These are phyloP conservation scores for Oemleria cerasiformis DNA, from an alignment of 306 rosid species.

Conservation along the genomic window DNA sequence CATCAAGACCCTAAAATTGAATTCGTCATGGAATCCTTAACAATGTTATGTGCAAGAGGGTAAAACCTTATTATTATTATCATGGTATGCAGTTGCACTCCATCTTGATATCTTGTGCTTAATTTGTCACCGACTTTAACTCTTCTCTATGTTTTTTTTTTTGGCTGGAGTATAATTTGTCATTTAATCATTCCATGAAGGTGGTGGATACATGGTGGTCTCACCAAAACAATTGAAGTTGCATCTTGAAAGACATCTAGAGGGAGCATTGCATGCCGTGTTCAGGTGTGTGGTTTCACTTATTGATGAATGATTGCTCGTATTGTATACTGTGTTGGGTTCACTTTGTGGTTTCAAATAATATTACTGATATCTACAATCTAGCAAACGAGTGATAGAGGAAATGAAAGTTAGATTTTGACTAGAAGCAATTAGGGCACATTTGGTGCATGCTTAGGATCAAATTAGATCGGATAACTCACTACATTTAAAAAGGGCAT, in stretches of 20 bases:
- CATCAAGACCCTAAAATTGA: background rate
- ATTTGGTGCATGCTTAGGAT: too few relatives aligned
- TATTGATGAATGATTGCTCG: background rate
- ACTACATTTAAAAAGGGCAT: too few relatives aligned
- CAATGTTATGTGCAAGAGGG: too few relatives aligned
- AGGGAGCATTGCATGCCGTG: background rate
- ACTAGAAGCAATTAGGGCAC: too few relatives aligned
- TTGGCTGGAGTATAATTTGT: background rate
- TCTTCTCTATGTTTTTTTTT: background rate
- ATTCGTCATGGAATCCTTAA: background rate
- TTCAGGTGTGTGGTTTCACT: background rate
- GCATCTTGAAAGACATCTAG: background rate
- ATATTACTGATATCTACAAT: background rate
- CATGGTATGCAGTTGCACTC: background rate
- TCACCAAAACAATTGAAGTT: background rate
- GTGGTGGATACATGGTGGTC: conserved; percentile 1
- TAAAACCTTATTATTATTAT: background rate
- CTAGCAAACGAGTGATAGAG: background rate
- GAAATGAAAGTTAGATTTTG: background rate
- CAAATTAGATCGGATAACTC: too few relatives aligned
- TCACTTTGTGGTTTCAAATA: background rate
- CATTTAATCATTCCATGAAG: background rate
- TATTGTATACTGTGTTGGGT: background rate
- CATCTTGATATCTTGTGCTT: background rate
- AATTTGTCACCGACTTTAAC: background rate